Conservation (phyloP, 768 basidiomycete species). For the Arthromyces matolae region DNA sequence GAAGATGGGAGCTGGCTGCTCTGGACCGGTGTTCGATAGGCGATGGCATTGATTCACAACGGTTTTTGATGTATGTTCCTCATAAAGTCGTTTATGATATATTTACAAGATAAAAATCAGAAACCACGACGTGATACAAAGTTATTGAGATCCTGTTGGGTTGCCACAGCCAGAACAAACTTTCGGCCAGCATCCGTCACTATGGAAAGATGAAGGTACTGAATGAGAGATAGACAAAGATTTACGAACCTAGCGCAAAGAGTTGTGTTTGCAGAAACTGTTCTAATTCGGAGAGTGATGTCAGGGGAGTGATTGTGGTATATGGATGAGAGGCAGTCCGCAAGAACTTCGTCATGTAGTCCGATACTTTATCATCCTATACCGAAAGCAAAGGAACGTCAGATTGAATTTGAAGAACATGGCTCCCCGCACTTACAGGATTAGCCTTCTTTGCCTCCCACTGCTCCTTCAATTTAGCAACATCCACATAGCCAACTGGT, state of each 20-base stretch:
- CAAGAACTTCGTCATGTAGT: slow-evolving; percentile 73
- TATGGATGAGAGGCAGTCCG: slow-evolving; percentile 64
- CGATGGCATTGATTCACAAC: too few species aligned
- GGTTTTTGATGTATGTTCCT: too few species aligned
- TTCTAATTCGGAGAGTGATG: slow-evolving; percentile 79
- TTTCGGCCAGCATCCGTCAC: slow-evolving; percentile 82
- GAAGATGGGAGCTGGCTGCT: too few species aligned
- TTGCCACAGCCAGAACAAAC: slow-evolving; percentile 81
- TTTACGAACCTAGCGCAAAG: slow-evolving; percentile 72
- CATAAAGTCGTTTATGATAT: background rate
- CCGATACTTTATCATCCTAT: slow-evolving; percentile 66
- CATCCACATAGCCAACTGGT: slow-evolving; percentile 84
- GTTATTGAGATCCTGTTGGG: slow-evolving; percentile 67
- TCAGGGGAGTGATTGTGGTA: slow-evolving; percentile 75
- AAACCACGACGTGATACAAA: slow-evolving; percentile 52
- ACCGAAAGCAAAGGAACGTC: background rate
- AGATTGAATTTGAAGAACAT: background rate
- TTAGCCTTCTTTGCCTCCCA: slow-evolving; percentile 75
- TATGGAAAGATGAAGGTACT: slow-evolving; percentile 25
- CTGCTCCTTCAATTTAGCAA: slow-evolving; percentile 65
- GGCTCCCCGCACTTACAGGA: slow-evolving; percentile 47
- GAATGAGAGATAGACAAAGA: background rate
- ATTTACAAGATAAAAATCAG: slow-evolving; percentile 13
- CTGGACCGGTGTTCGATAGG: too few species aligned
- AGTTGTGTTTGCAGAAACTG: slow-evolving; percentile 67